A percentile compares a stretch with the other conserved stretches of the same genome.
phyloP scores from a whole-genome alignment of 129 eudicot species.

The Ambrosia artemisiifolia region DNA sequence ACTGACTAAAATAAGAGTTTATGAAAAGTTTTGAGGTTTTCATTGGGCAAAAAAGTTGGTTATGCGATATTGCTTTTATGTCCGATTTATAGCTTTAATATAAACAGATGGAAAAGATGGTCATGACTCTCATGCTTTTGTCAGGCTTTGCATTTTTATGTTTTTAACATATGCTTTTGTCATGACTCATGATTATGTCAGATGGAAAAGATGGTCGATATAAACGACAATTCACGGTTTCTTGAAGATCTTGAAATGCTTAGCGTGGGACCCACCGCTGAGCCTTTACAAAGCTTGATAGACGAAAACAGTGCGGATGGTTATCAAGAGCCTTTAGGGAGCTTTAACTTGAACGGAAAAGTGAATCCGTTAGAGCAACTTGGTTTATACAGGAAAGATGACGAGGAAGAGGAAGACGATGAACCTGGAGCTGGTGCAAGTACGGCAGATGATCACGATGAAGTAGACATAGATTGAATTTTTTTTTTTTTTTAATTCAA shows the following conservation, averaged over 20 bases:
- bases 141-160: not conserved
- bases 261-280: slow-evolving; percentile 58
- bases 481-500: not conserved
- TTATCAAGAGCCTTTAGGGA: slow-evolving; percentile 51
- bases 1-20: not conserved
- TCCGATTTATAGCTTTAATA: not conserved
- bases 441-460: slow-evolving; percentile 50
- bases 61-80: not conserved
- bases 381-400: slow-evolving; percentile 79
- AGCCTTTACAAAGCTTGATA: slow-evolving; percentile 39
- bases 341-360: slow-evolving; percentile 61
- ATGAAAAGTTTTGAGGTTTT: not conserved
- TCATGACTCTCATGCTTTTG: too few species aligned
- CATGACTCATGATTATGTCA: slow-evolving; percentile 21
- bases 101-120: too few species aligned
- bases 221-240: slow-evolving; percentile 59
- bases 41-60: not conserved
- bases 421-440: not conserved
- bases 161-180: not conserved
- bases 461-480: slow-evolving; percentile 75
- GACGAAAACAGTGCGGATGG: slow-evolving; percentile 54
- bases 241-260: slow-evolving; percentile 81
- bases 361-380: slow-evolving; percentile 88
- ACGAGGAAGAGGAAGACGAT: slow-evolving; percentile 72
- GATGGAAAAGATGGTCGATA: slow-evolving; percentile 97